Percentiles rank a stretch among this genome's conserved stretches.
Conservation (phyloP, 352 stramenopile genomes). For the Globisporangium barbulae region DNA sequence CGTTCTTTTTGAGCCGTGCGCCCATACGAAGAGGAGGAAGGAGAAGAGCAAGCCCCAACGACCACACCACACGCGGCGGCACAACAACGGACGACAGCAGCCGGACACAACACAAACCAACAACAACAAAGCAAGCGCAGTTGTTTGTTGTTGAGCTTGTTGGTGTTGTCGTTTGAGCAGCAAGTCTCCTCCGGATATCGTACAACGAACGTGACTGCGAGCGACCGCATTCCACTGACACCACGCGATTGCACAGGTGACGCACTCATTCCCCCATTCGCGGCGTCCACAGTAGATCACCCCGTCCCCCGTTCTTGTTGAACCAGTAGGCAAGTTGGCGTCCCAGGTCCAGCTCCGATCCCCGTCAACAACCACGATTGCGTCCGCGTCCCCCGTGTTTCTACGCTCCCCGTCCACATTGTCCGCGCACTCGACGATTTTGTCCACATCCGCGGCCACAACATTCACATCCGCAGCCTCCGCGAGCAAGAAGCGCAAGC, state of each 20-base stretch:
- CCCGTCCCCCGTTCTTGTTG: neutral
- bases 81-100: constrained; percentile 6
- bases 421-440: neutral
- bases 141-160: constrained; percentile 1
- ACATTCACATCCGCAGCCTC: neutral
- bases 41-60: constrained; percentile 3
- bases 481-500: constrained; percentile 18
- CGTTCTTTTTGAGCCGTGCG: neutral
- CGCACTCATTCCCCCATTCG: constrained; percentile 19
- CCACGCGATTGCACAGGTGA: neutral
- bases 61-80: constrained; percentile 6
- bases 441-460: neutral
- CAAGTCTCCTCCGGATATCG: neutral
- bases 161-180: constrained; percentile 1
- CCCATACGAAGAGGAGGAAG: constrained; percentile 1
- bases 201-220: neutral
- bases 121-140: neutral
- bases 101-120: neutral
- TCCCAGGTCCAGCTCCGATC: constrained; percentile 8
- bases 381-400: neutral
- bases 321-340: constrained; percentile 12
- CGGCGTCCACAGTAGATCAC: constrained; percentile 11
- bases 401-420: constrained; percentile 6
- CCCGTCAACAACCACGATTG: neutral
- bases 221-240: neutral